These are phyloP conservation scores for Vitis labrusca DNA, from an alignment of 164 flowering plant genomes.

Conservation along the genomic window DNA sequence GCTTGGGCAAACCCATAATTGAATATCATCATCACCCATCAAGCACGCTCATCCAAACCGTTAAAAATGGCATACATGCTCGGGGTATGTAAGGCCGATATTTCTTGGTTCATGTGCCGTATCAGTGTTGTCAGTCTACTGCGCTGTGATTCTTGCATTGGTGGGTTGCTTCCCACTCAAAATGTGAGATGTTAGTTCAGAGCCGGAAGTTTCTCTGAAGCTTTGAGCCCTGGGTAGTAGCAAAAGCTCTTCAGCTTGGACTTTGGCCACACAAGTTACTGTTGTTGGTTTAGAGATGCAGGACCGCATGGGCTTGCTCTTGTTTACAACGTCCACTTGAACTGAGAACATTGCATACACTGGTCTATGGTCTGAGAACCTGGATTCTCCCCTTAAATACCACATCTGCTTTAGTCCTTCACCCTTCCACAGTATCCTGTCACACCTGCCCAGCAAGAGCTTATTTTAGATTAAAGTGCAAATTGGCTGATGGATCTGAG, in stretches of 20 bases:
- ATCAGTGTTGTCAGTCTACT: background rate
- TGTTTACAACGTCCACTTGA: constrained; percentile 19
- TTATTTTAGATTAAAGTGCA: background rate
- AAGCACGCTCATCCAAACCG: constrained; percentile 12
- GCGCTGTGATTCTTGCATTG: too few relatives aligned
- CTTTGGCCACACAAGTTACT: constrained; percentile 30
- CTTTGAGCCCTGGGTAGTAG: constrained; percentile 34
- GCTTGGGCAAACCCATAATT: constrained; percentile 3
- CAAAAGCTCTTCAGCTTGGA: constrained; percentile 50
- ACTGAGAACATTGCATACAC: constrained; percentile 54
- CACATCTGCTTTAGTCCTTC: constrained; percentile 51
- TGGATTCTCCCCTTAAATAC: constrained; percentile 49
- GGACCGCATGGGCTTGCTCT: too few relatives aligned
- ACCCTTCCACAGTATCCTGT: constrained; percentile 62
- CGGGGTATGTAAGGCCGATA: background rate
- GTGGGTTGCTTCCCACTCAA: too few relatives aligned
- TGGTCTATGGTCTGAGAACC: constrained; percentile 63
- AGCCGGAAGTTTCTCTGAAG: constrained; percentile 27
- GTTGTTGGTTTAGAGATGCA: background rate
- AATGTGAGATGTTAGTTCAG: background rate
- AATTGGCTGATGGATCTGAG: too few relatives aligned
- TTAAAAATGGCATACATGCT: constrained; percentile 9
- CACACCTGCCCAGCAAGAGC: constrained; percentile 41
- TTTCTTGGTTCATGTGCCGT: too few relatives aligned
- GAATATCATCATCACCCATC: constrained; percentile 3